Evolutionary conservation across 2,329 filamentous ascomycete species (phyloP), one percentile per base, ranked within the genome.

Genomic region (Ploettnerulaceae sp.): DNA sequence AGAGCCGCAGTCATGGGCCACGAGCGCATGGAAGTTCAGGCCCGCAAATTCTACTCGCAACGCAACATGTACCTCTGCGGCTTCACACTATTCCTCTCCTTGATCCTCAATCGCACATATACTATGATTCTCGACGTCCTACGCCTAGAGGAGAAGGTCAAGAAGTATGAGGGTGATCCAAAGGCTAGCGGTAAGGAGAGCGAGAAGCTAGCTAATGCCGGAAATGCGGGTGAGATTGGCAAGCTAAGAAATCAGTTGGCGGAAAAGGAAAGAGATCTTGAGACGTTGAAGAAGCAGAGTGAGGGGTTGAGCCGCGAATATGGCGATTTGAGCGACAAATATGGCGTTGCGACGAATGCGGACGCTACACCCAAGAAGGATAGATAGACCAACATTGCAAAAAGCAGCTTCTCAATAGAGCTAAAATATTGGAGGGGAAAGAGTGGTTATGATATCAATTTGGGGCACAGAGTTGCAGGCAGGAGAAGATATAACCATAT

Each of bases 11-110:
- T 90, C 50, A 81, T 96, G 61, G 91, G 93, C 55, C 84, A 88
- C 65, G 93, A 97, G 67, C 91, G 93, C 56, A 89, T 95, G 79
- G 93, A 98, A 72, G 91, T 97, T 42, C 93, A 98, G 71, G 91
- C 93, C 57, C 89, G 93, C 78, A 98, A 98, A 73, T 98, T 98
- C 77, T 98, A 98, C 79, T 95, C 90, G 53, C 91, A 98, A 75
- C 90, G 93, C 70, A 98, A 98, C 82, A 98, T 98, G 93, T 98
- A 98, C 74, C 89, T 98, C 53, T 97, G 93, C 70, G 93, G 93
- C 61, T 98, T 98, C 77, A 98, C 93, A 4, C 84, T 98, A 55
- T 97, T 98, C 81, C 84, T 98, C 53, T 97, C 91, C 44, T 78
- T 98, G 56, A 98, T 98, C 70, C 87, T 94, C 66, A 97, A 98